Evolutionary conservation across 2,329 filamentous ascomycete genomes (phyloP).

Genomic region (Setomelanomma holmii): DNA sequence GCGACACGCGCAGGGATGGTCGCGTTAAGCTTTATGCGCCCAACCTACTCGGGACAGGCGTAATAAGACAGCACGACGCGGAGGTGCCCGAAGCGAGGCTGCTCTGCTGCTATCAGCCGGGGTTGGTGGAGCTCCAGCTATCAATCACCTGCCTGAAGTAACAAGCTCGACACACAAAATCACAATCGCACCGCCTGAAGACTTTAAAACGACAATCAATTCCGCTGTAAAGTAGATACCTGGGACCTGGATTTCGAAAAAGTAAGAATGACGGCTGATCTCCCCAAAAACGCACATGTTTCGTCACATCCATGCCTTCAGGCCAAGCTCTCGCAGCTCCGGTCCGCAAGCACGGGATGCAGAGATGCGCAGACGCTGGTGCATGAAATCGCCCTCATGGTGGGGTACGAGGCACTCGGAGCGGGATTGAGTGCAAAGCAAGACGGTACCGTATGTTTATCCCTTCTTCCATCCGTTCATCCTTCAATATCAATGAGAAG

Average conservation of each 20-base stretch:
- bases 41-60: not conserved
- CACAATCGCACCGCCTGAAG: no score
- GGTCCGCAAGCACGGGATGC: constrained; percentile 72
- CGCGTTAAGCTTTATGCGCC: constrained; percentile 7
- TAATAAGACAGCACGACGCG: not conserved
- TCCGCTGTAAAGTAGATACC: no score
- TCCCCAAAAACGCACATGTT: constrained; percentile 71
- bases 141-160: not conserved
- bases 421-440: constrained; percentile 64
- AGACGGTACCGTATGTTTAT: constrained; percentile 67
- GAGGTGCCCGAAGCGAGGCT: not conserved
- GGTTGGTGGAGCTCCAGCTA: constrained; percentile 2
- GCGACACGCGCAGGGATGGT: constrained; percentile 5
- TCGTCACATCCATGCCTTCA: constrained; percentile 85
- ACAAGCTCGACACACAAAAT: not conserved
- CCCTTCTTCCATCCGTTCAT: not conserved
- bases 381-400: constrained; percentile 83
- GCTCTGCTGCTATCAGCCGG: not conserved
- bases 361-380: constrained; percentile 82
- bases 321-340: constrained; percentile 89
- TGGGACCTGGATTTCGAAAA: not conserved
- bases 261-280: constrained; percentile 39
- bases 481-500: not conserved
- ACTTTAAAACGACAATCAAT: no score
- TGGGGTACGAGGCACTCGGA: constrained; percentile 82